Percentiles rank a stretch among this genome's conserved stretches.
These are phyloP conservation scores for Peribolospora baueri DNA, from an alignment of 768 basidiomycete species.

Conservation along the genomic window DNA sequence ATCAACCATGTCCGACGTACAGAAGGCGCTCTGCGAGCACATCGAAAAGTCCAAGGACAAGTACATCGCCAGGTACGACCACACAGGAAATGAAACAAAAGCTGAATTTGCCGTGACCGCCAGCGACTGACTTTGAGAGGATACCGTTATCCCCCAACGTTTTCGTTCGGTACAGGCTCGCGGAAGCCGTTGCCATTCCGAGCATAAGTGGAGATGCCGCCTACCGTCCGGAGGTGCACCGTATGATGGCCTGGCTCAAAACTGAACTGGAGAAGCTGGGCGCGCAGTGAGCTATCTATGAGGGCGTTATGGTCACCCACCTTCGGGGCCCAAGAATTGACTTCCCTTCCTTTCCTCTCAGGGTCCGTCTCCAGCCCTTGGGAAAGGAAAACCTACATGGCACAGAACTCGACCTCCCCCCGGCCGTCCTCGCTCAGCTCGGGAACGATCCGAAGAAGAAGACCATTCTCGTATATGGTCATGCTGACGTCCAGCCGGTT, in stretches of 20 bases:
- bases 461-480: slow-evolving; percentile 71
- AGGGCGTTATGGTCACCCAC: background rate
- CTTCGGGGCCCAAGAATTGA: background rate
- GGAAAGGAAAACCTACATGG: slow-evolving; percentile 54
- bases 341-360: slow-evolving; percentile 16
- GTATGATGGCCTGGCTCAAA: slow-evolving; percentile 65
- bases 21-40: slow-evolving; percentile 20
- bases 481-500: background rate
- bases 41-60: slow-evolving; percentile 44
- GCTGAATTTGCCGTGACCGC: slow-evolving; percentile 13
- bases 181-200: background rate
- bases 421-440: slow-evolving; percentile 54
- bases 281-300: slow-evolving; percentile 15
- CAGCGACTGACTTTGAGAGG: slow-evolving; percentile 3
- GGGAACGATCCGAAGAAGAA: slow-evolving; percentile 73
- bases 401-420: slow-evolving; percentile 47
- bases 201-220: slow-evolving; percentile 33
- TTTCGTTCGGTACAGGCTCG: slow-evolving; percentile 2
- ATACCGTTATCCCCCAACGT: slow-evolving; percentile 8
- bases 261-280: slow-evolving; percentile 49
- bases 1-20: no score
- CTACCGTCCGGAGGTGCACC: slow-evolving; percentile 20
- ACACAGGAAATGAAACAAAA: slow-evolving; percentile 74
- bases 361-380: slow-evolving; percentile 46
- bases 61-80: slow-evolving; percentile 53